A percentile compares a stretch with the other conserved stretches of the same genome.
These are phyloP conservation scores for Aspergillus baeticus DNA, from an alignment of 495 filamentous ascomycete genomes.

Conservation along the genomic window DNA sequence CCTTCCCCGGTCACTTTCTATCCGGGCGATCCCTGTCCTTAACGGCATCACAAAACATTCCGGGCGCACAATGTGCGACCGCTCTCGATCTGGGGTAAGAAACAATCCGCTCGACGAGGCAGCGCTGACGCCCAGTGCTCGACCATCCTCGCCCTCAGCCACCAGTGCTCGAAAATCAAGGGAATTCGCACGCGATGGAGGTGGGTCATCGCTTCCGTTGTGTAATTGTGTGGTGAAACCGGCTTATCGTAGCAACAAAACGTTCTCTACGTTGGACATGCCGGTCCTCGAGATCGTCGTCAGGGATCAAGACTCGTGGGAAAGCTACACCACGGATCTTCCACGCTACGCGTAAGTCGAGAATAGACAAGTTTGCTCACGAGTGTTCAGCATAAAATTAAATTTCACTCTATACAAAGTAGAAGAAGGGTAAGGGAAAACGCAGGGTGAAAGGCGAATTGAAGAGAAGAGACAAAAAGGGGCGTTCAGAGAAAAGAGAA, in stretches of 20 bases:
- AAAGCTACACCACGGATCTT: background rate
- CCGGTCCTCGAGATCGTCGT: background rate
- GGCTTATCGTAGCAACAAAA: background rate
- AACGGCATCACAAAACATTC: conserved; percentile 19
- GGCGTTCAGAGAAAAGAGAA: background rate
- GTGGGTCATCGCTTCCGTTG: conserved; percentile 4
- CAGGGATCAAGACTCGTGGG: background rate
- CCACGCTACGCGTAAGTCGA: background rate
- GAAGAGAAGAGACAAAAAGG: conserved; percentile 5
- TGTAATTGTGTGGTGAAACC: conserved; percentile 5
- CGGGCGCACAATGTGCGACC: conserved; percentile 14
- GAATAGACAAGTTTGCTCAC: too few relatives aligned
- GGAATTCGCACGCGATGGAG: conserved; percentile 3
- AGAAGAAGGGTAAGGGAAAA: background rate
- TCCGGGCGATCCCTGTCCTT: conserved; percentile 8
- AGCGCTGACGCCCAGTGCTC: conserved; percentile 12
- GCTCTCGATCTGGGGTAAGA: conserved; percentile 19
- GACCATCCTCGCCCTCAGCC: background rate
- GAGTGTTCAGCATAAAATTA: background rate
- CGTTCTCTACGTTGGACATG: background rate
- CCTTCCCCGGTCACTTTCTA: conserved; percentile 2
- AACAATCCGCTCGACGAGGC: conserved; percentile 2
- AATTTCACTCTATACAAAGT: conserved; percentile 13
- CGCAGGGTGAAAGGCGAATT: background rate
- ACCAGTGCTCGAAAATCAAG: background rate